Percentiles rank a stretch among this genome's conserved stretches.
These are phyloP conservation scores for Paraphoma chrysanthemicola DNA, from an alignment of 2,329 filamentous ascomycete genomes.

Conservation along the genomic window DNA sequence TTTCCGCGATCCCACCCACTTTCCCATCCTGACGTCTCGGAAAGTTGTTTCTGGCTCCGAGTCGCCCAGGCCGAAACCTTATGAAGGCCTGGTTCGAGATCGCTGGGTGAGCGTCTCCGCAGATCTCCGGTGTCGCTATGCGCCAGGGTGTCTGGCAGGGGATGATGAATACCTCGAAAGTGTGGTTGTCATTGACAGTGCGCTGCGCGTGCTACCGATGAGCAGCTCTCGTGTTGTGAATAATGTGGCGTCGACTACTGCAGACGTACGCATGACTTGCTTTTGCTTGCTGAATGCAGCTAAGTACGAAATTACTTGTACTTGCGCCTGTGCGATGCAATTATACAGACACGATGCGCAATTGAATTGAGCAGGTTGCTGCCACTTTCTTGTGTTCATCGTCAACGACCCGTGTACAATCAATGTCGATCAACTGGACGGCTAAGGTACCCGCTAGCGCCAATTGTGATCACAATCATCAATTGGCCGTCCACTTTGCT, in stretches of 20 bases:
- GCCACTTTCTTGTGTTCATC: too few species aligned
- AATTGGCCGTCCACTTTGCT: too few species aligned
- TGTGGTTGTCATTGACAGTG: neutral
- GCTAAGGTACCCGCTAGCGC: neutral
- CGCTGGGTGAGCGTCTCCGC: slow-evolving; percentile 7
- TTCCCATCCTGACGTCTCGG: slow-evolving; percentile 10
- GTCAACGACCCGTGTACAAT: too few species aligned
- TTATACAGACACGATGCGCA: neutral
- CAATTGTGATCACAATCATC: too few species aligned
- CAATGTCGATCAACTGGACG: neutral
- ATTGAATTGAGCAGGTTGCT: neutral
- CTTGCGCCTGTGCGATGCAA: slow-evolving; percentile 1
- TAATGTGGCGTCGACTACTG: neutral
- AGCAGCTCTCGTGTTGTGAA: neutral
- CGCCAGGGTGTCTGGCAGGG: neutral
- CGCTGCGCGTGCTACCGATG: neutral
- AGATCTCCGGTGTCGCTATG: slow-evolving; percentile 6
- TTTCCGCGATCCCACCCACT: slow-evolving; percentile 4
- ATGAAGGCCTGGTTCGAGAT: neutral
- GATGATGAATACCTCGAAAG: neutral
- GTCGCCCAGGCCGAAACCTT: neutral
- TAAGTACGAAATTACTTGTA: neutral
- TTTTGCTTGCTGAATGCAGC: neutral
- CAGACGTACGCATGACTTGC: slow-evolving; percentile 2
- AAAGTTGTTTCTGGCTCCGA: slow-evolving; percentile 3